phyloP scores from a whole-genome alignment of 306 rosid genomes.

The Trichosanthes cucumerina region DNA sequence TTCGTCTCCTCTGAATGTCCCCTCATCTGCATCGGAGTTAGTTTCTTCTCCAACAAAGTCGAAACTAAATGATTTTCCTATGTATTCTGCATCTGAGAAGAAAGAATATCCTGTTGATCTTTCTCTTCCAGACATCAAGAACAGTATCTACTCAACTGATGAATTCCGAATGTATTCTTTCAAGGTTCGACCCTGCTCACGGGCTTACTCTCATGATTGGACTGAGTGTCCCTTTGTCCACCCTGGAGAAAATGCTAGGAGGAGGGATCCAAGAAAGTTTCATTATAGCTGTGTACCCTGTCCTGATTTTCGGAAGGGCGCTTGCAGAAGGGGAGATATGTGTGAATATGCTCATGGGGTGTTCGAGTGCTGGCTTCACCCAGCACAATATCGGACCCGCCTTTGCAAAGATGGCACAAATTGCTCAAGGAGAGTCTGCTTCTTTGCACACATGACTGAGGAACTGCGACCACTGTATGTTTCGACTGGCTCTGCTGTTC shows the following conservation, averaged over 20 bases:
- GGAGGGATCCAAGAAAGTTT: conserved; percentile 93
- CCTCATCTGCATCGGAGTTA: conserved; percentile 47
- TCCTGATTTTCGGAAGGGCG: conserved; percentile 89
- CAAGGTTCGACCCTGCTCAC: conserved; percentile 93
- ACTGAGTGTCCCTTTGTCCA: conserved; percentile 96
- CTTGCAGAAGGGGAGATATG: conserved; percentile 93
- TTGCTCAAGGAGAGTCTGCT: conserved; percentile 87
- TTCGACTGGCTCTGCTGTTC: conserved; percentile 91
- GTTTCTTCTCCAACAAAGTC: conserved; percentile 32
- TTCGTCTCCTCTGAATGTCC: conserved; percentile 52
- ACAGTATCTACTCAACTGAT: conserved; percentile 88
- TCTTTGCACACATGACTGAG: conserved; percentile 80
- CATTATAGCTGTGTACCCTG: conserved; percentile 96
- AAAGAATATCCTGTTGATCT: conserved; percentile 87
- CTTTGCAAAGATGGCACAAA: conserved; percentile 80
- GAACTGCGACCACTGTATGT: conserved; percentile 84
- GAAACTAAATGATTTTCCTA: conserved; percentile 36
- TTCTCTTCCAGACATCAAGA: conserved; percentile 88
- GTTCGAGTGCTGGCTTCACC: conserved; percentile 96
- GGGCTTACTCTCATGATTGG: conserved; percentile 97
- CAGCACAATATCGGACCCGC: conserved; percentile 85
- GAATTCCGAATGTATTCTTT: conserved; percentile 90
- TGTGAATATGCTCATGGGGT: conserved; percentile 96
- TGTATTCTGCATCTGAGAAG: conserved; percentile 58
- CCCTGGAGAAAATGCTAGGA: conserved; percentile 94